Evolutionary conservation across 2,329 filamentous ascomycete species (phyloP).

Genomic region (Fusarium sp.): DNA sequence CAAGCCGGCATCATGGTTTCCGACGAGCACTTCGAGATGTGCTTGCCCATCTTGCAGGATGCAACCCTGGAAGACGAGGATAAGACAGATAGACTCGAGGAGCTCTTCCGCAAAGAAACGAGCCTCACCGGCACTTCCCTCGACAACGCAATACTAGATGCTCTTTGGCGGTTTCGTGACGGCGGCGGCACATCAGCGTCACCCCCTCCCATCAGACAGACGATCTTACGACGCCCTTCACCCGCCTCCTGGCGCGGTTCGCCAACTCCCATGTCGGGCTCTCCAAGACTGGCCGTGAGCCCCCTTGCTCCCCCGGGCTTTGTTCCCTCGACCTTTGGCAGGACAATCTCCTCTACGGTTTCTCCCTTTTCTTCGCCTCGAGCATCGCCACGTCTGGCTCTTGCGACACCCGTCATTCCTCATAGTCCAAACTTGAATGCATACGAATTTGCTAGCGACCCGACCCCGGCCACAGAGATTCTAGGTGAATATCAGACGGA

Average conservation of each 20-base stretch:
- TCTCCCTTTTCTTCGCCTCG: slow-evolving; percentile 95
- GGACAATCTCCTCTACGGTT: slow-evolving; percentile 80
- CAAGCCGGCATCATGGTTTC: slow-evolving; percentile 76
- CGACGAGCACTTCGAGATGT: slow-evolving; percentile 92
- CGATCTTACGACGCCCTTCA: slow-evolving; percentile 88
- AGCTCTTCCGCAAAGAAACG: slow-evolving; percentile 83
- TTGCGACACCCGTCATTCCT: slow-evolving; percentile 89
- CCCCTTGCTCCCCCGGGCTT: slow-evolving; percentile 88
- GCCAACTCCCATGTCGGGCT: slow-evolving; percentile 83
- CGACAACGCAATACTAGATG: slow-evolving; percentile 90
- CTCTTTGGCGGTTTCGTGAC: slow-evolving; percentile 86
- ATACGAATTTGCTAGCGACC: slow-evolving; percentile 90
- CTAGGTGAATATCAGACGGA: slow-evolving; percentile 93
- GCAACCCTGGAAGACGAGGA: slow-evolving; percentile 88
- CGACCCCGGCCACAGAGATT: slow-evolving; percentile 82
- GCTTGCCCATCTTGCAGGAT: slow-evolving; percentile 88
- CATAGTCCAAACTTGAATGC: slow-evolving; percentile 94
- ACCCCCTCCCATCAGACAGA: slow-evolving; percentile 87
- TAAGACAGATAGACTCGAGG: slow-evolving; percentile 91
- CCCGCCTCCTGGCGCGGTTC: slow-evolving; percentile 93
- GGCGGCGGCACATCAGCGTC: slow-evolving; percentile 73
- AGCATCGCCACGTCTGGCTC: slow-evolving; percentile 89
- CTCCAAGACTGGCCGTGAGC: slow-evolving; percentile 82
- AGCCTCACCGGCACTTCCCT: slow-evolving; percentile 78
- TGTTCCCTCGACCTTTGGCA: slow-evolving; percentile 77